Base-by-base conservation (phyloP, 2,329 filamentous ascomycete species). In the Gaeumannomyces sp. region DNA sequence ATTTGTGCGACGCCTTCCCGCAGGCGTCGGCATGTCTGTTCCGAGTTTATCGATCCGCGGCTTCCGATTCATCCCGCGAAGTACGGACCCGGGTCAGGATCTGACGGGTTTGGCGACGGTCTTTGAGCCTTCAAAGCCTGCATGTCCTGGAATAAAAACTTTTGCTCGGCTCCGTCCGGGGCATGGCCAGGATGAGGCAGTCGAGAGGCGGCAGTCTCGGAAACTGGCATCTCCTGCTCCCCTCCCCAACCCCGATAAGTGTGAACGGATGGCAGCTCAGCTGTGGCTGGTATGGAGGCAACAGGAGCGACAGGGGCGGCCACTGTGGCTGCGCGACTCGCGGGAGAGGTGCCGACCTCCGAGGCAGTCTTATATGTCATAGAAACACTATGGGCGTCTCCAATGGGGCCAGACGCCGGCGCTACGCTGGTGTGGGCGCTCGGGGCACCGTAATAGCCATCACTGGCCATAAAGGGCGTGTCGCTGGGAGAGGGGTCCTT, bases 161-260 rank as follows among this genome's bases (percentile, higher is more conserved):
- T 61, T 25, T 61, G 60, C 22, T 61, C 60, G 22, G 38, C 13
- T 35, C 6, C 16, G 2, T 61, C 57, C 28, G 25, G 14, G 57
- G 27, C 13, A 31, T 13, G 57, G 57, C 25, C 57, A 59, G 13
- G 57, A 16, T 27, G 27, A 2, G 45, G 57, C 10, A 4, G 45
- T 29, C 14, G 25, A 19, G 25, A 16, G 25, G 25, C 57, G 27
- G 5, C 19, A 29, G 57, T 16, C 13, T 28, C 25, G 25, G 57
- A n/a, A n/a, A 50, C 60, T 11, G 60, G 60, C 60, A 61, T 38
- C 33, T 61, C 60, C 31, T 61, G 38, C 33, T 45, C 60, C 19
- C 38, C 33, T 27, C 60, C 60, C 31, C 38, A 53, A 16, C 33
- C 60, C 31, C 35, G 60, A 45, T 50, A 50, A 4, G 31, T 16